phyloP scores from a whole-genome alignment of 2,329 filamentous ascomycete genomes.

The Triangularia verruculosa region DNA sequence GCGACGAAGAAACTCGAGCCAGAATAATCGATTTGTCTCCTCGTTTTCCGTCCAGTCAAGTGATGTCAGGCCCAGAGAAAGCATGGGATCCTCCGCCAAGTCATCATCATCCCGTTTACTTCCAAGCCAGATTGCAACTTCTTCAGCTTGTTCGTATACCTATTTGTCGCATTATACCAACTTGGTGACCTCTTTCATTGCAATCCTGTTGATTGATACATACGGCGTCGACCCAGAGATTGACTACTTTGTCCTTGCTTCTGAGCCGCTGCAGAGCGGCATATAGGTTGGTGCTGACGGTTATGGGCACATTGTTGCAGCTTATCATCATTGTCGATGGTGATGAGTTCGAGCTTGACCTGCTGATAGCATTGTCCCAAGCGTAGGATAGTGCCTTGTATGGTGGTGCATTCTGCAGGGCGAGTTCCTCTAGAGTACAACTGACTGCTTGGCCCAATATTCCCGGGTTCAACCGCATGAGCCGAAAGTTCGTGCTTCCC shows the following conservation, averaged over 20 bases:
- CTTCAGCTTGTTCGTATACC: not conserved
- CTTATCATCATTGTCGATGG: not conserved
- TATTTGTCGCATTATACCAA: not conserved
- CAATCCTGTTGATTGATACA: not conserved
- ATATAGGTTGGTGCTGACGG: not conserved
- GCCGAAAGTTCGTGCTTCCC: not conserved
- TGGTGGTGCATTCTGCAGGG: not conserved
- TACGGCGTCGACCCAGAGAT: not conserved
- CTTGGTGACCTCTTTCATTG: not conserved
- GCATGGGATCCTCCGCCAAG: not conserved
- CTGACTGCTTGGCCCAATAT: not conserved
- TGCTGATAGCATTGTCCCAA: not conserved
- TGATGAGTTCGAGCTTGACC: not conserved
- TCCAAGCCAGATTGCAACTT: not conserved
- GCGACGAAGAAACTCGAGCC: not conserved
- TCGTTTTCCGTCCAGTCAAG: not conserved
- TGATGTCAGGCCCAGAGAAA: not conserved
- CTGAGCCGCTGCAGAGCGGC: not conserved
- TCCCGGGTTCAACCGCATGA: not conserved
- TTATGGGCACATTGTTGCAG: not conserved
- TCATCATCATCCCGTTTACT: not conserved
- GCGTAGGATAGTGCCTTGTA: slow-evolving; percentile 1
- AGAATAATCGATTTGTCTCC: not conserved
- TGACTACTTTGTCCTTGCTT: not conserved
- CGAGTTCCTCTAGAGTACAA: not conserved